A percentile compares a stretch with the other conserved stretches of the same genome.
Conservation (phyloP, 208 protist species). For the Acanthamoeba castellanii region DNA sequence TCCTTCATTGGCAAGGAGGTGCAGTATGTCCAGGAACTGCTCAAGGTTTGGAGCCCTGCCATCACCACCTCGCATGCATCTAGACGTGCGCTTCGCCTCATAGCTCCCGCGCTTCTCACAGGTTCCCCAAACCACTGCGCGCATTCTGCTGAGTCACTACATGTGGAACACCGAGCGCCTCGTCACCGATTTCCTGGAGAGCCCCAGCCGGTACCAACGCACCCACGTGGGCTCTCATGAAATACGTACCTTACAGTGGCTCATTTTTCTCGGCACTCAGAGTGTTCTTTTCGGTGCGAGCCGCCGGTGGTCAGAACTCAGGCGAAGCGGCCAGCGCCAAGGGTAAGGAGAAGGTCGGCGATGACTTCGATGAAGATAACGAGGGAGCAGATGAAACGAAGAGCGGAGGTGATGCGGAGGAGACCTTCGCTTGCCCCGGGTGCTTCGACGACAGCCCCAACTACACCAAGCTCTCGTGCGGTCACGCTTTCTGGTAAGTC, state of each 20-base stretch:
- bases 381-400: background rate
- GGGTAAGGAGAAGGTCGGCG: constrained; percentile 10
- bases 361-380: background rate
- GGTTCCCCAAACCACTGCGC: constrained; percentile 39
- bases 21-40: constrained; percentile 26
- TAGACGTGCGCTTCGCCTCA: no score
- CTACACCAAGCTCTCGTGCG: constrained; percentile 42
- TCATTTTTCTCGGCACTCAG: background rate
- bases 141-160: constrained; percentile 43
- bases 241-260: background rate
- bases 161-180: constrained; percentile 40
- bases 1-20: constrained; percentile 33
- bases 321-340: background rate
- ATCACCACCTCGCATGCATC: no score
- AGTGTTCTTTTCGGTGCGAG: background rate
- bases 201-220: constrained; percentile 7
- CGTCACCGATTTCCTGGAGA: constrained; percentile 32
- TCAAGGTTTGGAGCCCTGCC: background rate
- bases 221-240: background rate
- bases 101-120: background rate
- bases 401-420: background rate
- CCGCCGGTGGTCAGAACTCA: background rate
- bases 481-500: background rate
- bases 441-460: constrained; percentile 56
- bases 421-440: background rate